phyloP scores from a whole-genome alignment of 176 grass and related monocot genomes.

The Aegilops umbellulata region DNA sequence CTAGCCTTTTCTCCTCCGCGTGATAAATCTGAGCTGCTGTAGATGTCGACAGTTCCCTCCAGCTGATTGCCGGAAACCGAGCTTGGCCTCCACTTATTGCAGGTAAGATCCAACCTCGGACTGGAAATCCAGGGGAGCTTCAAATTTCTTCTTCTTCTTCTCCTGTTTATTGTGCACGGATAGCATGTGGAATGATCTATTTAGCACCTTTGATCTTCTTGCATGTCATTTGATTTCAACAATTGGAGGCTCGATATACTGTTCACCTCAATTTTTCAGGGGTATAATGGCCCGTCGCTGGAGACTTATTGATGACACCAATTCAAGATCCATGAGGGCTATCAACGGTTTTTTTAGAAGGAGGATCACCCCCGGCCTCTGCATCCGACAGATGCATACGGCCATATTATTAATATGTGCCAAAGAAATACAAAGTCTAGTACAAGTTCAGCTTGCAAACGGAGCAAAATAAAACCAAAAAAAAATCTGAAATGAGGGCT shows the following conservation, averaged over 20 bases:
- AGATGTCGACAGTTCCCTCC: not conserved
- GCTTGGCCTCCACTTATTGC: not conserved
- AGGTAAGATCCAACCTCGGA: not conserved
- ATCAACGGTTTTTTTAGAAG: too few relatives aligned
- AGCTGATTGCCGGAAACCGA: not conserved
- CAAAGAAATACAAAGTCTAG: too few relatives aligned
- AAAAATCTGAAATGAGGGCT: too few relatives aligned
- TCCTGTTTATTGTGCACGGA: not conserved
- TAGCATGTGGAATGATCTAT: not conserved
- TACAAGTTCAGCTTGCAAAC: too few relatives aligned
- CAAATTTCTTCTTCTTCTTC: not conserved
- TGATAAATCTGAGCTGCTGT: not conserved
- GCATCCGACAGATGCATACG: too few relatives aligned
- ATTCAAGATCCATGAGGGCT: fast-evolving
- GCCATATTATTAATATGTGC: too few relatives aligned
- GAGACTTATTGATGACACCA: not conserved
- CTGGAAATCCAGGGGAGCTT: not conserved
- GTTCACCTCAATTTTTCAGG: not conserved
- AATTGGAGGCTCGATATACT: not conserved
- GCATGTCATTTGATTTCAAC: not conserved
- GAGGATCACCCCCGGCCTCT: too few relatives aligned
- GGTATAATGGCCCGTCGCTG: not conserved
- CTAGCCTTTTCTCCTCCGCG: not conserved
- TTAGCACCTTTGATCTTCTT: not conserved
- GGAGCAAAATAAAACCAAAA: too few relatives aligned